Percentiles rank a stretch among this genome's conserved stretches.
Conservation (phyloP, 805 yeast species). For the Pichia gijzeniarum region DNA sequence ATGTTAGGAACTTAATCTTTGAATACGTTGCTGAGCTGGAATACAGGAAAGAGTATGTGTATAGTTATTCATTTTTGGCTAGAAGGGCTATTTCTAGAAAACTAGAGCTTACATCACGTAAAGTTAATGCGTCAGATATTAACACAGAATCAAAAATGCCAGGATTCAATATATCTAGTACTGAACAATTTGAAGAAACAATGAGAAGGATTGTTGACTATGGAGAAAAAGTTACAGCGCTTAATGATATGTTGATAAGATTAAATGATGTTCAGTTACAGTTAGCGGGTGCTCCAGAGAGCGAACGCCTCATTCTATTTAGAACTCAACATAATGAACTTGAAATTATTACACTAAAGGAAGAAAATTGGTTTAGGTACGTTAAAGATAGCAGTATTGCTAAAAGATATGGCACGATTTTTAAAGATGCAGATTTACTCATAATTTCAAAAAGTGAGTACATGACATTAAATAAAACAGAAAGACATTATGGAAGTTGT, state of each 20-base stretch:
- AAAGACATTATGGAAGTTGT: slow-evolving; percentile 50
- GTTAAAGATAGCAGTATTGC: slow-evolving; percentile 39
- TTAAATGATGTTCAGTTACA: slow-evolving; percentile 83
- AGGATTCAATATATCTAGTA: neutral
- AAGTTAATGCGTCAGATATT: neutral
- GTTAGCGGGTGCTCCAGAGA: slow-evolving; percentile 43
- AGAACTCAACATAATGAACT: slow-evolving; percentile 67
- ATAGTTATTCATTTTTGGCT: slow-evolving; percentile 25
- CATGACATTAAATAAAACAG: slow-evolving; percentile 35
- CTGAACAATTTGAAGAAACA: slow-evolving; percentile 43
- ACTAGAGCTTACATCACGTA: neutral
- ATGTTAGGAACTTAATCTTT: slow-evolving; percentile 55
- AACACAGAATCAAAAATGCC: neutral
- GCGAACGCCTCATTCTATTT: slow-evolving; percentile 57
- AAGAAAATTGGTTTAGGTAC: slow-evolving; percentile 19
- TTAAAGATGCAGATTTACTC: slow-evolving; percentile 67
- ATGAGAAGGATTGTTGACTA: slow-evolving; percentile 36
- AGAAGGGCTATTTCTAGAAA: slow-evolving; percentile 24
- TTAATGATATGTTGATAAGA: slow-evolving; percentile 56
- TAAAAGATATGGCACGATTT: slow-evolving; percentile 60
- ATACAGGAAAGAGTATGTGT: slow-evolving; percentile 36
- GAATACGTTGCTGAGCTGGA: slow-evolving; percentile 49
- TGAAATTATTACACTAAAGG: slow-evolving; percentile 59
- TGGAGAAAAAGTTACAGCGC: slow-evolving; percentile 30
- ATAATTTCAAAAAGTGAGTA: slow-evolving; percentile 49